These are phyloP conservation scores for Clonostachys sp. DNA, from an alignment of 2,329 filamentous ascomycete species.

Conservation along the genomic window DNA sequence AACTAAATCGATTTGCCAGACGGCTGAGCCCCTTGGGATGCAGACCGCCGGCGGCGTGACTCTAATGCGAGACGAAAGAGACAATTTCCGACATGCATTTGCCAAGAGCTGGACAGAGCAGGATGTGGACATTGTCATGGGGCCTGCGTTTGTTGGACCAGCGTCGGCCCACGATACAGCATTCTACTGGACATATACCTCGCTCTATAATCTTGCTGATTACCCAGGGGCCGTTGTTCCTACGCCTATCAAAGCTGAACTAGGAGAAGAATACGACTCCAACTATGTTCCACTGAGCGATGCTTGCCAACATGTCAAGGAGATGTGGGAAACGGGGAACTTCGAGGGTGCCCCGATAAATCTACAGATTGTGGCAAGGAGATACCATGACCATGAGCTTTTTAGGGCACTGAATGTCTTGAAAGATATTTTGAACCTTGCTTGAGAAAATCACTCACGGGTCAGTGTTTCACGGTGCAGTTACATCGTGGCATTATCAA, in stretches of 20 bases:
- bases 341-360: conserved; percentile 26
- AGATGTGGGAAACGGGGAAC: conserved; percentile 22
- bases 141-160: conserved; percentile 27
- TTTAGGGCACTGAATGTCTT: conserved; percentile 17
- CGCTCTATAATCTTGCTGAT: conserved; percentile 29
- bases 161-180: conserved; percentile 27
- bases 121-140: conserved; percentile 28
- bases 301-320: conserved; percentile 17
- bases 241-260: conserved; percentile 22
- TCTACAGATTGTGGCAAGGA: conserved; percentile 24
- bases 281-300: conserved; percentile 17
- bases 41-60: conserved; percentile 9
- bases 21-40: too few species aligned
- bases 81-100: conserved; percentile 22
- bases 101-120: conserved; percentile 24
- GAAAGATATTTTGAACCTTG: conserved; percentile 2
- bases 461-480: too few species aligned
- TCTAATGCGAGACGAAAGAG: conserved; percentile 15
- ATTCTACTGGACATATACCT: conserved; percentile 28
- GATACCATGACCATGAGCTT: conserved; percentile 24
- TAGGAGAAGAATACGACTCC: conserved; percentile 14
- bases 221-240: conserved; percentile 27
- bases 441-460: background rate
- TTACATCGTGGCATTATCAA: too few species aligned
- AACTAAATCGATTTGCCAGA: conserved; percentile 12